Evolutionary conservation across 2,329 filamentous ascomycete genomes (phyloP).

Genomic region (Aspergillus ochraceoroseus): DNA sequence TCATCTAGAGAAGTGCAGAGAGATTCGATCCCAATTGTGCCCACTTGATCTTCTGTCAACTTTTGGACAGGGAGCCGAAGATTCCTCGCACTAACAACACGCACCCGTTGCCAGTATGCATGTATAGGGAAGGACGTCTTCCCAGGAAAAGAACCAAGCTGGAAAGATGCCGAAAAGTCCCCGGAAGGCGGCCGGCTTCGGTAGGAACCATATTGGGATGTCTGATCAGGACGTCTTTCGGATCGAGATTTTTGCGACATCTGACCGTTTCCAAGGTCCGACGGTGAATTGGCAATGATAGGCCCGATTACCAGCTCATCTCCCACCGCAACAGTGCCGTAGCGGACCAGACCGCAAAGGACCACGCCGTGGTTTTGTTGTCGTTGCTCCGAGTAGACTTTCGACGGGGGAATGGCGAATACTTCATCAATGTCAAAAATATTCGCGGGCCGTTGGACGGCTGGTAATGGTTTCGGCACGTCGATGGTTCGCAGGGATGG

Average conservation of each 20-base stretch:
- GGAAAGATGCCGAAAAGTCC: conserved; percentile 34
- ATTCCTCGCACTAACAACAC: conserved; percentile 80
- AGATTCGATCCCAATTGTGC: conserved; percentile 71
- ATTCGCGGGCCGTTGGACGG: conserved; percentile 51
- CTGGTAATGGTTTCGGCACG: conserved; percentile 14
- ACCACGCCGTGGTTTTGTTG: conserved; percentile 60
- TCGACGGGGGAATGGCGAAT: conserved; percentile 67
- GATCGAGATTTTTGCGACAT: conserved; percentile 13
- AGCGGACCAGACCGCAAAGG: conserved; percentile 77
- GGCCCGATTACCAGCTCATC: conserved; percentile 76
- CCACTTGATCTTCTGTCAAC: conserved; percentile 75
- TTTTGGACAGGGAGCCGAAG: conserved; percentile 74
- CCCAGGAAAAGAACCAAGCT: conserved; percentile 27
- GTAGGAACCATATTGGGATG: conserved; percentile 22
- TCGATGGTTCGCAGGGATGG: conserved; percentile 24
- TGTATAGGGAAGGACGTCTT: conserved; percentile 51
- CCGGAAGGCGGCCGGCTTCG: conserved; percentile 33
- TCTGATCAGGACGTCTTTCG: conserved; percentile 20
- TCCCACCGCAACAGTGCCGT: conserved; percentile 70
- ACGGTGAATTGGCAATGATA: conserved; percentile 50
- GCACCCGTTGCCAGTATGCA: conserved; percentile 74
- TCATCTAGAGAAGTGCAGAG: conserved; percentile 23
- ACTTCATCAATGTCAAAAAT: conserved; percentile 90
- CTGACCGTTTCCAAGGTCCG: conserved; percentile 47
- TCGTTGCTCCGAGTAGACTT: conserved; percentile 46